phyloP scores from a whole-genome alignment of 2,329 filamentous ascomycete species.

The Aspergillus neoniger region DNA sequence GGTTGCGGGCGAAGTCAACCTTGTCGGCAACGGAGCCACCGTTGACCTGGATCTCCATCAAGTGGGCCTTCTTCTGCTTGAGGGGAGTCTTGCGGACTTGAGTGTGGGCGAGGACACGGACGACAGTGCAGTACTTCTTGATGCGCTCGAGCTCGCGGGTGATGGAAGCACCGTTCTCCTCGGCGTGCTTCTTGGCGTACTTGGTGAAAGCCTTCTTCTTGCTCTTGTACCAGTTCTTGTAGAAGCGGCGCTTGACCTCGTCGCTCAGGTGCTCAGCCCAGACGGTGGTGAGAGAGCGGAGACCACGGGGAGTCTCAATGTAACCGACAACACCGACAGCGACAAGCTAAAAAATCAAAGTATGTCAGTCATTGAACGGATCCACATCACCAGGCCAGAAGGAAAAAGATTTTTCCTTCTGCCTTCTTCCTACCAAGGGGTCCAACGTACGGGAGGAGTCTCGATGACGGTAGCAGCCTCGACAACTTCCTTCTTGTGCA shows the following conservation, averaged over 20 bases:
- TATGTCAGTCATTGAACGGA: slow-evolving; percentile 1
- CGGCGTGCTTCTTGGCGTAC: slow-evolving; percentile 99
- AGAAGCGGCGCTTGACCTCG: slow-evolving; percentile 99
- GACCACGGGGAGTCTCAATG: slow-evolving; percentile 99
- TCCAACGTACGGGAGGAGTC: slow-evolving; percentile 83
- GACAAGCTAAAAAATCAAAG: slow-evolving; percentile 74
- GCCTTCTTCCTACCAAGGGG: background rate
- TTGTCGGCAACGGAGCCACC: slow-evolving; percentile 94
- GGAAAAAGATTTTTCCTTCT: background rate
- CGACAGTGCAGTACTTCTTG: slow-evolving; percentile 99
- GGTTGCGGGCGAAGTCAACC: slow-evolving; percentile 89
- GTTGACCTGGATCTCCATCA: slow-evolving; percentile 99
- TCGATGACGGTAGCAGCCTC: slow-evolving; percentile 86
- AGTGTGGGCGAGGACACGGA: slow-evolving; percentile 98
- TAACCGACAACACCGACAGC: slow-evolving; percentile 99
- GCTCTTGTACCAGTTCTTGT: slow-evolving; percentile 99
- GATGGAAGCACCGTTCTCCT: slow-evolving; percentile 85
- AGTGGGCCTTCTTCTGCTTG: slow-evolving; percentile 99
- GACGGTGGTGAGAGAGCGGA: slow-evolving; percentile 98
- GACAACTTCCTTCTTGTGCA: slow-evolving; percentile 98
- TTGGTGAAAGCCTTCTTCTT: slow-evolving; percentile 99
- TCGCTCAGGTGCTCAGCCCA: slow-evolving; percentile 99
- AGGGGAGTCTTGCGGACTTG: slow-evolving; percentile 99
- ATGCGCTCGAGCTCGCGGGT: slow-evolving; percentile 98
- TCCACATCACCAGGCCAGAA: background rate